phyloP scores from a whole-genome alignment of 139 green algal genomes.

The Volvox africanus region DNA sequence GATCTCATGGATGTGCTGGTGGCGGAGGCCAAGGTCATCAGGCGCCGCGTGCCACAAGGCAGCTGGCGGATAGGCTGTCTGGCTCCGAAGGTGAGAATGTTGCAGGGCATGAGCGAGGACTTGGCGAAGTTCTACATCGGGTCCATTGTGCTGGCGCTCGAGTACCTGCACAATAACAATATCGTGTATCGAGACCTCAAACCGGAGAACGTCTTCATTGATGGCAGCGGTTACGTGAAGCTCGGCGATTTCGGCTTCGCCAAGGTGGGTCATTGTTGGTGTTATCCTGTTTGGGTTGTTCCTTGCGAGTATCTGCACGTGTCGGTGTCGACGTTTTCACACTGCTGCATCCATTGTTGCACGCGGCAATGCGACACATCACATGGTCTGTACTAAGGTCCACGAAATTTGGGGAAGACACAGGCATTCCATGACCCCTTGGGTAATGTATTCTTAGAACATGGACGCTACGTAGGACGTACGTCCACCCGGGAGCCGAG shows the following conservation, averaged over 20 bases:
- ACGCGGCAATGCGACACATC: too few relatives aligned
- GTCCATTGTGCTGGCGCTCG: conserved; percentile 91
- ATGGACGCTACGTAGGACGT: not conserved
- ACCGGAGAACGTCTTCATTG: conserved; percentile 98
- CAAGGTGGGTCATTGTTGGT: conserved; percentile 67
- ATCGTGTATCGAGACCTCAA: conserved; percentile 98
- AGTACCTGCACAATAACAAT: conserved; percentile 95
- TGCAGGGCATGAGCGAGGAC: conserved; percentile 86
- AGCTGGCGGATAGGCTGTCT: conserved; percentile 69
- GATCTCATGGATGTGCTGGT: conserved; percentile 98
- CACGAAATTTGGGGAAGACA: too few relatives aligned
- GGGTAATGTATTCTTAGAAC: not conserved
- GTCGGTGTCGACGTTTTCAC: too few relatives aligned
- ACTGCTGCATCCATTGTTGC: not conserved
- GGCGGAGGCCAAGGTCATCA: conserved; percentile 90
- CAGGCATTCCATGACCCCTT: too few relatives aligned
- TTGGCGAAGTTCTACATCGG: conserved; percentile 93
- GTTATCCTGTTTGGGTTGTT: too few relatives aligned
- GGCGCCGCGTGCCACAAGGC: conserved; percentile 66
- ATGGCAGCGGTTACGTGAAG: conserved; percentile 86
- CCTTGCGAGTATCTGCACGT: too few relatives aligned
- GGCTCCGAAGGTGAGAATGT: conserved; percentile 63
- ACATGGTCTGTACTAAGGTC: too few relatives aligned
- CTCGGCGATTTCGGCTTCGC: conserved; percentile 99
- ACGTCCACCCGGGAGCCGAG: not conserved